These are phyloP conservation scores for Russula emetica DNA, from an alignment of 768 basidiomycete species.

Conservation along the genomic window DNA sequence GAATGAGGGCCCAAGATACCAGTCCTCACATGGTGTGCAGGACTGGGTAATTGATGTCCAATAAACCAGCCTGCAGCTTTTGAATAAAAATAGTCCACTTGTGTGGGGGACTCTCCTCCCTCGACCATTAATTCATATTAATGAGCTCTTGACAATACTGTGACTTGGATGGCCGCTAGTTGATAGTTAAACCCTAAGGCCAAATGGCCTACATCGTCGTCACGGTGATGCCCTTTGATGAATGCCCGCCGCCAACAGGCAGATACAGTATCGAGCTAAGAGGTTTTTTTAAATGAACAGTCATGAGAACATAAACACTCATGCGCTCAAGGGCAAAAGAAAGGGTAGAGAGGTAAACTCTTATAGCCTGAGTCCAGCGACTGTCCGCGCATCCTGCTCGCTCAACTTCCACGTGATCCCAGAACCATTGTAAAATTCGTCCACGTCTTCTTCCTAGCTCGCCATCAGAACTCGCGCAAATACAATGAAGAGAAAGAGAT, in stretches of 20 bases:
- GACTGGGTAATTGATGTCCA: too few species aligned
- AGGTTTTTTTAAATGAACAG: not conserved
- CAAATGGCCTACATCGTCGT: not conserved
- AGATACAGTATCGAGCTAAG: not conserved
- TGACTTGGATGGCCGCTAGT: not conserved
- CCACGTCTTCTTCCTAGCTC: conserved; percentile 88
- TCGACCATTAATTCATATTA: too few species aligned
- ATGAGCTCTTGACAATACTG: too few species aligned
- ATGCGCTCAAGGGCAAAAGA: not conserved
- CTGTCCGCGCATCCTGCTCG: conserved; percentile 67
- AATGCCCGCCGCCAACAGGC: not conserved
- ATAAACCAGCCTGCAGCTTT: too few species aligned
- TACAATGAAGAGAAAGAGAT: not conserved
- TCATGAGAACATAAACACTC: not conserved
- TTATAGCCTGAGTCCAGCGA: conserved; percentile 46
- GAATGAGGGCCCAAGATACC: too few species aligned
- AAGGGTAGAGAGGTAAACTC: not conserved
- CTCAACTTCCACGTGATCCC: conserved; percentile 87
- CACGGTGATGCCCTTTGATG: not conserved
- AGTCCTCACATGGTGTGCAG: too few species aligned
- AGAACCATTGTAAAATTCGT: conserved; percentile 91
- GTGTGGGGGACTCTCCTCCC: too few species aligned
- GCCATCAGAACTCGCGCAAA: too few species aligned
- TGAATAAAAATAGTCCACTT: too few species aligned
- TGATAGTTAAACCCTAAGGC: not conserved